phyloP scores from a whole-genome alignment of 2,329 filamentous ascomycete species.

The Calonectria fujianensis region DNA sequence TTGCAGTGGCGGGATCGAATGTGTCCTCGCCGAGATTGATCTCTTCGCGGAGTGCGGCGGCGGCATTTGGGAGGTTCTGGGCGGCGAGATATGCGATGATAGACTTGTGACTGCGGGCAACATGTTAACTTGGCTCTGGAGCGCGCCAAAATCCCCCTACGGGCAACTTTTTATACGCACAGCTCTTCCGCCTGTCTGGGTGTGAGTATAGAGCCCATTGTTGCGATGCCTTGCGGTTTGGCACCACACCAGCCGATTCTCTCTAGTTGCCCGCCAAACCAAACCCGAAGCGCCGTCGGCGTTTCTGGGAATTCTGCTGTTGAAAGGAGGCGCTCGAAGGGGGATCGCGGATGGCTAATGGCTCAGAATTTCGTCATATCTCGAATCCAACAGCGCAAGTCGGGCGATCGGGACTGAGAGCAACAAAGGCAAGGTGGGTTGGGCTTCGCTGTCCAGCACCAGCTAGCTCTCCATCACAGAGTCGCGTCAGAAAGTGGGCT shows the following conservation, averaged over 20 bases:
- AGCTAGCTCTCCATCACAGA: constrained; percentile 36
- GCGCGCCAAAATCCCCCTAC: constrained; percentile 35
- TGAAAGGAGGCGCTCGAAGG: background rate
- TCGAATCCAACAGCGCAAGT: constrained; percentile 14
- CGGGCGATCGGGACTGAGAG: constrained; percentile 30
- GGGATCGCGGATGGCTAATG: constrained; percentile 15
- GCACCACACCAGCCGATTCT: constrained; percentile 35
- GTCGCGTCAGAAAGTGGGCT: constrained; percentile 39
- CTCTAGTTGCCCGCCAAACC: constrained; percentile 37
- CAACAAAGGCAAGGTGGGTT: constrained; percentile 29
- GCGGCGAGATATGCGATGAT: constrained; percentile 92
- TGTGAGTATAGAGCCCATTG: constrained; percentile 85
- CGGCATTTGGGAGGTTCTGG: constrained; percentile 81
- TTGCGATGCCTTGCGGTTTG: constrained; percentile 33
- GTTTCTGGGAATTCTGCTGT: constrained; percentile 22
- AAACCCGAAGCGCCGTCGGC: constrained; percentile 35
- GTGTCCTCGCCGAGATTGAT: constrained; percentile 80
- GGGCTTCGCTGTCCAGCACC: constrained; percentile 38
- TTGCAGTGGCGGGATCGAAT: constrained; percentile 87
- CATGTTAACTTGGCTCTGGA: constrained; percentile 45
- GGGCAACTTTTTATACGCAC: constrained; percentile 70
- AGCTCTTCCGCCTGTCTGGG: constrained; percentile 90
- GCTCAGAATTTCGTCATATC: constrained; percentile 29
- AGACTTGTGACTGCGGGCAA: constrained; percentile 84
- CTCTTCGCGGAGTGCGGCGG: constrained; percentile 84